Evolutionary conservation across 2,329 filamentous ascomycete genomes (phyloP).

Genomic region (Daldinia sp.): DNA sequence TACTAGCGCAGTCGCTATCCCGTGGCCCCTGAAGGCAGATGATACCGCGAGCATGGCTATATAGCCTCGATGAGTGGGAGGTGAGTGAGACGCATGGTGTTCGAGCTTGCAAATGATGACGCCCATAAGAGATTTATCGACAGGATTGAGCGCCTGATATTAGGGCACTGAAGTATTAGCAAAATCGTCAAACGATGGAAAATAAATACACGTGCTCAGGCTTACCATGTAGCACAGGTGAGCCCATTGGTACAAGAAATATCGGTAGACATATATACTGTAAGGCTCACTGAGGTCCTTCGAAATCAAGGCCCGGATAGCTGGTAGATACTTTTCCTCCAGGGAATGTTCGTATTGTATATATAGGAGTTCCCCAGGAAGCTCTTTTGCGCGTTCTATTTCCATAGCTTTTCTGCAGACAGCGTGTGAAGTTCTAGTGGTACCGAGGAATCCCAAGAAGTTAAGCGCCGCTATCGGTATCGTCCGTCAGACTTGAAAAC

Average conservation of each 20-base stretch:
- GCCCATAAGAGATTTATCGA: conserved; percentile 77
- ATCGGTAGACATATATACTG: conserved; percentile 98
- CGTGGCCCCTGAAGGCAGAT: conserved; percentile 81
- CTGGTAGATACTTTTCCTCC: conserved; percentile 77
- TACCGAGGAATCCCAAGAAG: conserved; percentile 8
- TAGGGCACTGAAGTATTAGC: neutral
- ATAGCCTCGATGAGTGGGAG: conserved; percentile 82
- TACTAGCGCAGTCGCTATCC: conserved; percentile 91
- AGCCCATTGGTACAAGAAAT: conserved; percentile 98
- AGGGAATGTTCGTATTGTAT: conserved; percentile 72
- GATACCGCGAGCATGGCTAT: conserved; percentile 98
- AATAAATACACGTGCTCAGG: conserved; percentile 9
- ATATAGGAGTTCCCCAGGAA: conserved; percentile 66
- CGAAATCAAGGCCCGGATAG: conserved; percentile 92
- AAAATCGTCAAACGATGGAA: neutral
- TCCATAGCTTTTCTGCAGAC: conserved; percentile 51
- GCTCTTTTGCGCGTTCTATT: conserved; percentile 49
- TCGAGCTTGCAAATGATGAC: conserved; percentile 97
- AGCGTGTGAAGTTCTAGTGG: conserved; percentile 19
- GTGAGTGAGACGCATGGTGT: conserved; percentile 84
- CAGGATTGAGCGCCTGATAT: conserved; percentile 68
- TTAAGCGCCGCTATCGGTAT: conserved; percentile 15
- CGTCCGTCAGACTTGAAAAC: conserved; percentile 3
- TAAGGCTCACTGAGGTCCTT: conserved; percentile 98
- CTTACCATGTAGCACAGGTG: conserved; percentile 94